phyloP scores from a whole-genome alignment of 495 filamentous ascomycete species.

The Parmelia sp. region DNA sequence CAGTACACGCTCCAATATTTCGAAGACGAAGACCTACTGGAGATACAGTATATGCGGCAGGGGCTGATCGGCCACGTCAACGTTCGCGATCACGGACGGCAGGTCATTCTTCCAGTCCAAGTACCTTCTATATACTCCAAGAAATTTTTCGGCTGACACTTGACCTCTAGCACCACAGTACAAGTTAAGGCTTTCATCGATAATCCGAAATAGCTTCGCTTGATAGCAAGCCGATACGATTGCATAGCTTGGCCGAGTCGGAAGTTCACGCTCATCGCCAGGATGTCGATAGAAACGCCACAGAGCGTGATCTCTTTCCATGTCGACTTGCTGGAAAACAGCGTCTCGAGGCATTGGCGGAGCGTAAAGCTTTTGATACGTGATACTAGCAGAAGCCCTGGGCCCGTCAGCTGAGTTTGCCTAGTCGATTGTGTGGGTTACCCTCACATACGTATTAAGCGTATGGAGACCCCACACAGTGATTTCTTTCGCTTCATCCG shows the following conservation, averaged over 20 bases:
- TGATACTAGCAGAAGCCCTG: slow-evolving; percentile 21
- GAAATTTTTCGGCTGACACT: slow-evolving; percentile 27
- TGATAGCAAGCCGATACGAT: slow-evolving; percentile 27
- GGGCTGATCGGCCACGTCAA: slow-evolving; percentile 28
- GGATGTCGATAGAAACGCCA: slow-evolving; percentile 25
- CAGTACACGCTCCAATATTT: background rate
- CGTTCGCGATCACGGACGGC: slow-evolving; percentile 27
- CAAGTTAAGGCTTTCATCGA: slow-evolving; percentile 31
- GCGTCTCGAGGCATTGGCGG: slow-evolving; percentile 15
- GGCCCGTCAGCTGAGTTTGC: background rate
- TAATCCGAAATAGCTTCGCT: slow-evolving; percentile 31
- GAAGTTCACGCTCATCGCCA: slow-evolving; percentile 22
- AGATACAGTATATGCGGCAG: slow-evolving; percentile 37
- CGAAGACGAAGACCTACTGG: slow-evolving; percentile 26
- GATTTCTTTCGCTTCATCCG: slow-evolving; percentile 20
- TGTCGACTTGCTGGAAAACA: slow-evolving; percentile 16
- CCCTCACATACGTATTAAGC: slow-evolving; percentile 22
- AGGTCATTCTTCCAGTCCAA: slow-evolving; percentile 31
- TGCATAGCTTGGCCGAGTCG: slow-evolving; percentile 18
- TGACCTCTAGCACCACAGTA: slow-evolving; percentile 29
- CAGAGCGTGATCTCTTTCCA: slow-evolving; percentile 15
- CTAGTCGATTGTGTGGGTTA: background rate
- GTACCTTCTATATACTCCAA: slow-evolving; percentile 29
- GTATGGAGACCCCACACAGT: slow-evolving; percentile 24
- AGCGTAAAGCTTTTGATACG: slow-evolving; percentile 22